Base-by-base conservation (phyloP, 176 grass and related monocot genomes). In the Aegilops tauschii region DNA sequence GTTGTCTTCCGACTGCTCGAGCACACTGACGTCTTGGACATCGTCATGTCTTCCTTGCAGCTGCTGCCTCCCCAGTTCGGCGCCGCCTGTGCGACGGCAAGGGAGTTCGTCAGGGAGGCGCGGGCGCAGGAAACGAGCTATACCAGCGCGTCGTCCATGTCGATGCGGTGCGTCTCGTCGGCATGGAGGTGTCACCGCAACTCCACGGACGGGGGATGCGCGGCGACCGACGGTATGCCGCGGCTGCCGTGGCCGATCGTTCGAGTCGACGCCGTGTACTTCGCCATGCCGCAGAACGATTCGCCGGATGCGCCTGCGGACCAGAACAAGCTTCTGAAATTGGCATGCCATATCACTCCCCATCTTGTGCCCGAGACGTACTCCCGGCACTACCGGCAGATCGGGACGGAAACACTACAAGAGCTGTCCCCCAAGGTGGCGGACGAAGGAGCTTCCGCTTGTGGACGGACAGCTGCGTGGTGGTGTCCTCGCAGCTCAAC, bases 1-100 rank as follows among this genome's bases (percentile, higher is more conserved):
- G 21, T 77, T n/a, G 0, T 77, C 13, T 84, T 84, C 83, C 40
- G 31, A 1, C 59, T 84, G 1, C 45, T 62, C 0, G 82, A 84
- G 58, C 59, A 21, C 3, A 10, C 11, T 0, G 39, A 84, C 83
- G 2, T 76, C 8, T 31, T 77, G 40, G 59, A 21, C 29, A 27
- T 50, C 6, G 61, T 63, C 28, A 50, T 52, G 39, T 27, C 58
- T 14, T 64, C 18, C 83, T 17, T 76, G 72, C 28, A 84, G 39
- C 59, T 84, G 59, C 8, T 84, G 71, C 82, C 71, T 21, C 71
- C 58, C 40, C 82, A 84, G 10, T 77, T 84, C 12, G 40, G 5
- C 4, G 83, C 40, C 9, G 83, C 59, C 5, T 30, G 39, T 0
- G 28, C 10, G 14, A 74, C 72, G 28, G 65, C 74, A 6, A 64